Evolutionary conservation across 345 rosid genomes (phyloP).

Genomic region (Corchorus capsularis): DNA sequence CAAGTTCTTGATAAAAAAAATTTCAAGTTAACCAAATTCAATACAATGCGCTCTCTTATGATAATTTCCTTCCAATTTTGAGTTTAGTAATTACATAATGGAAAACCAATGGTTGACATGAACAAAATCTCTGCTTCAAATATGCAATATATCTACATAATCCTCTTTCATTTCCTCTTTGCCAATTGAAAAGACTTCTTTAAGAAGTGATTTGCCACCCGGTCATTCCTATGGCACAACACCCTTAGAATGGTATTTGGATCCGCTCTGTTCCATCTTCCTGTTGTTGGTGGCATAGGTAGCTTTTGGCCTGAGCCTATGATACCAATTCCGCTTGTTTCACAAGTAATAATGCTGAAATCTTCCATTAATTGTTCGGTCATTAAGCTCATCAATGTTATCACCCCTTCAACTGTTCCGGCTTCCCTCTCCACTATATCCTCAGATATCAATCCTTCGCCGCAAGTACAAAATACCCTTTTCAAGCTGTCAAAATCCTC

Average conservation of each 20-base stretch:
- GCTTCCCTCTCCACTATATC: constrained; percentile 71
- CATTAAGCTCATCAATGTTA: constrained; percentile 64
- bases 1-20: constrained; percentile 17
- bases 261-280: constrained; percentile 76
- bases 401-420: constrained; percentile 71
- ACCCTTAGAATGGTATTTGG: constrained; percentile 82
- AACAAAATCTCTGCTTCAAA: constrained; percentile 8
- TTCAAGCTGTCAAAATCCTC: constrained; percentile 78
- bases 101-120: constrained; percentile 10
- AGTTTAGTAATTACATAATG: neutral
- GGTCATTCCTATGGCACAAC: constrained; percentile 77
- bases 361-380: constrained; percentile 85
- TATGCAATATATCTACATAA: neutral
- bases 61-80: neutral
- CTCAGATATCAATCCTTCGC: constrained; percentile 72
- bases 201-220: constrained; percentile 62
- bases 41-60: neutral
- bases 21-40: constrained; percentile 13
- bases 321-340: constrained; percentile 53
- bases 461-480: constrained; percentile 64
- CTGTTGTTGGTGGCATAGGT: constrained; percentile 81
- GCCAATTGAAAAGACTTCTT: constrained; percentile 73
- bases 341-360: constrained; percentile 59
- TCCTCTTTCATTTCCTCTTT: constrained; percentile 47
- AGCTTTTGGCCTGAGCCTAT: constrained; percentile 56